These are phyloP conservation scores for Claviceps lovelessii DNA, from an alignment of 2,329 filamentous ascomycete genomes.

Conservation along the genomic window DNA sequence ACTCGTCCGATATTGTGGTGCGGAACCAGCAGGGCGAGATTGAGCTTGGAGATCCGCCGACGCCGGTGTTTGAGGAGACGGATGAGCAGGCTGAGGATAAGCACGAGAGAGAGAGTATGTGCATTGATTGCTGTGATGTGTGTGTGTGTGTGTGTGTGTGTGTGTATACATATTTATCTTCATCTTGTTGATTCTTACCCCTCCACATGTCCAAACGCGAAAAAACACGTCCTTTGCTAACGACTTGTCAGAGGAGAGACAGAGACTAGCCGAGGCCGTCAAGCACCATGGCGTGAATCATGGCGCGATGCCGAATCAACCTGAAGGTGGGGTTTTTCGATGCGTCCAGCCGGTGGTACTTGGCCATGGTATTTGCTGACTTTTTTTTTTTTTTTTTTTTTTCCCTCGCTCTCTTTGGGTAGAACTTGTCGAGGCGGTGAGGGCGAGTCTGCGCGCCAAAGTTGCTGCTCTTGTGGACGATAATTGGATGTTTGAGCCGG, in stretches of 20 bases:
- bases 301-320: constrained; percentile 43
- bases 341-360: background rate
- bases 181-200: background rate
- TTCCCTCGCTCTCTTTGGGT: background rate
- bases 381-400: background rate
- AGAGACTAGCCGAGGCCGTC: constrained; percentile 45
- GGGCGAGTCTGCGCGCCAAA: constrained; percentile 56
- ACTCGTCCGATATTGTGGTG: constrained; percentile 44
- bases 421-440: constrained; percentile 58
- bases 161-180: background rate
- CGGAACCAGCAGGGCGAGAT: constrained; percentile 49
- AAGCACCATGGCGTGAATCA: constrained; percentile 45
- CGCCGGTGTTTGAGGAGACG: constrained; percentile 37
- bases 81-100: constrained; percentile 44
- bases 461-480: constrained; percentile 65
- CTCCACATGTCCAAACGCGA: too few species aligned
- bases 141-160: background rate
- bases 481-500: constrained; percentile 80
- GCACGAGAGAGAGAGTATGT: constrained; percentile 40
- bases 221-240: too few species aligned
- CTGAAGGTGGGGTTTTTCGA: constrained; percentile 34
- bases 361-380: background rate
- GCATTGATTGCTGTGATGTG: background rate
- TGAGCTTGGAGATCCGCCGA: constrained; percentile 42
- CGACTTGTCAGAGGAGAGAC: constrained; percentile 36